Percentiles rank a stretch among this genome's conserved stretches.
These are phyloP conservation scores for Colletotrichum tropicale DNA, from an alignment of 2,329 filamentous ascomycete genomes.

Conservation along the genomic window DNA sequence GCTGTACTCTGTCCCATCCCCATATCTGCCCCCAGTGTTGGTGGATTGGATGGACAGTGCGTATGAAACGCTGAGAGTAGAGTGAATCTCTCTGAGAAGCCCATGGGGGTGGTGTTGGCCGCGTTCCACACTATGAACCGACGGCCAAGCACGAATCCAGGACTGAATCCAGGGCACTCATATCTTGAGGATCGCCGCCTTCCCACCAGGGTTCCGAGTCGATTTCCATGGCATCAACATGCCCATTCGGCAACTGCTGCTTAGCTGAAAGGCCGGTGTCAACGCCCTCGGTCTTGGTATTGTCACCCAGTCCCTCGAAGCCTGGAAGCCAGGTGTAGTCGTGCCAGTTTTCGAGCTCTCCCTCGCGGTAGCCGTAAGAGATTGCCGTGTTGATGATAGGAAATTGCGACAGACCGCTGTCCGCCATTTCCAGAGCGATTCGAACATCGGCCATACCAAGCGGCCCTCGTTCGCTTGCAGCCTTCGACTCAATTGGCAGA, in stretches of 20 bases:
- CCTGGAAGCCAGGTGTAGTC: constrained; percentile 60
- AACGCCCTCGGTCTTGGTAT: constrained; percentile 23
- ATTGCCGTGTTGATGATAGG: constrained; percentile 76
- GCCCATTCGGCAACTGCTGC: constrained; percentile 50
- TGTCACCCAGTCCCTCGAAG: background rate
- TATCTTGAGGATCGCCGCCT: constrained; percentile 58
- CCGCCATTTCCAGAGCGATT: constrained; percentile 76
- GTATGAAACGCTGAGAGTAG: constrained; percentile 8
- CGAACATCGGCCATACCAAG: constrained; percentile 80
- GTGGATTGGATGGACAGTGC: background rate
- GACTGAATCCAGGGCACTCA: constrained; percentile 57
- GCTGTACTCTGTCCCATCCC: background rate
- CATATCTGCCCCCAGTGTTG: constrained; percentile 6
- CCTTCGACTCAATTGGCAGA: constrained; percentile 81
- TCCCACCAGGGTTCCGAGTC: constrained; percentile 66
- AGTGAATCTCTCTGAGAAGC: background rate
- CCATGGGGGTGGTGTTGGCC: background rate
- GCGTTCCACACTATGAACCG: constrained; percentile 31
- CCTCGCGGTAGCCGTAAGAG: constrained; percentile 73
- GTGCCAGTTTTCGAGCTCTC: constrained; percentile 72
- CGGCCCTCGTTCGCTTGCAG: constrained; percentile 72
- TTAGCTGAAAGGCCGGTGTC: constrained; percentile 35
- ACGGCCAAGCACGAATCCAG: constrained; percentile 61
- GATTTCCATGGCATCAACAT: constrained; percentile 63
- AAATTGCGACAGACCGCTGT: constrained; percentile 78